Evolutionary conservation across 208 protist genomes (phyloP), one percentile per base, ranked within the genome.

Genomic region (Wallacemonas sp.): DNA sequence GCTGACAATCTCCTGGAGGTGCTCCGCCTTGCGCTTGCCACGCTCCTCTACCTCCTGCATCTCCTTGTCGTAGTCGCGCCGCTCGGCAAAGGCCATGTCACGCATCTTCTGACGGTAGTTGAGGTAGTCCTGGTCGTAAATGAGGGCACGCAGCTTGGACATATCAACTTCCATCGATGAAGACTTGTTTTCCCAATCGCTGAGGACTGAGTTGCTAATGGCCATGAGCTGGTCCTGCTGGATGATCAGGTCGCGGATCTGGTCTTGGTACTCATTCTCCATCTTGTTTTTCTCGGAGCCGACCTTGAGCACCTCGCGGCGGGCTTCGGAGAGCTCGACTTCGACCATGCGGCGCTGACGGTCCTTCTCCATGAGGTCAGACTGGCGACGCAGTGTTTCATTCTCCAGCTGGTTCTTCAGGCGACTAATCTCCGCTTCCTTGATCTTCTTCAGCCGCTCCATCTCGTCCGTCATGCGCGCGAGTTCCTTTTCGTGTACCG

Each of bases 71-170:
- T 85, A 83, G 71, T 91, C 72, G 3, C 67, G 71, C 9, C 73
- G 74, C 63, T 89, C 74, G 39, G 55, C 58, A 55, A 87, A 81
- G 26, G 71, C 74, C 63, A 73, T 63, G 1, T 88, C 80, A 13
- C 82, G 84, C 34, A 87, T 78, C 29, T 78, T 82, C 32, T 80
- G 65, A 1, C 82, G 79, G 58, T 82, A 78, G 66, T 76, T 83
- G 36, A 91, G 68, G 68, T 89, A 86, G 53, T 94, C 84, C 63
- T 87, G 67, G 60, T 81, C 81, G 68, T 89, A 79, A 10, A 94
- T 48, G 4, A 89, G 45, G 0, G 65, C 70, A 0, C 81, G 84
- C 44, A 94, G 71, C 62, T 84, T 77, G 59, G 73, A 69, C 66
- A 91, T 65, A 34, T 85, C 71, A 1, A 73, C 71, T 36, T 88